Evolutionary conservation across 495 filamentous ascomycete genomes (phyloP), one percentile per base, ranked within the genome.

Genomic region (Hypoxylon crocopeplum): DNA sequence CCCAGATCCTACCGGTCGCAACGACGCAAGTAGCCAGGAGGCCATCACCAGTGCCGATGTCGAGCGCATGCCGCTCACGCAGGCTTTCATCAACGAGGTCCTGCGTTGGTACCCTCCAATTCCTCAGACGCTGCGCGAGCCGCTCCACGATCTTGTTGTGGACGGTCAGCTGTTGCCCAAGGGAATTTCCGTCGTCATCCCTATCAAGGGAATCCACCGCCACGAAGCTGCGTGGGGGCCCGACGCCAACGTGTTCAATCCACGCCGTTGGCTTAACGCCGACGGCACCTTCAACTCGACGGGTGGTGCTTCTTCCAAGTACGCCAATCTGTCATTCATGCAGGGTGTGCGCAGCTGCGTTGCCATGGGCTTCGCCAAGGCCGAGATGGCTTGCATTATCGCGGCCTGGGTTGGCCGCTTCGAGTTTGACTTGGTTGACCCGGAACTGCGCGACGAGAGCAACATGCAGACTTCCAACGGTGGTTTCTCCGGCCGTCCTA

Each of bases 331-430:
- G 34, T 78, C 79, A 0, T 80, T 80, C 41, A 50, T 77, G 15
- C 73, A 75, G 27, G 78, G 78, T 0, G 59, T 75, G 5, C 69
- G 77, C 48, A 77, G 71, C 29, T 81, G 78, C 50, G 77, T 82
- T 53, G 78, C 77, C 30, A 74, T 74, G 70, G 79, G 79, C 2
- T 93, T 93, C 73, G 84, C 88, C 1, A 85, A 82, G 65, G 69
- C 81, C 0, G 89, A 92, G 75, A 84, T 90, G 59, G 86, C 83
- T 20, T 85, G 79, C 59, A 61, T 91, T 53, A 47, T 93, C 45
- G 88, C 88, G 36, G 82, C 77, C 2, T 69, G 82, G 56, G 80
- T 88, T 32, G 88, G 86, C n/a, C 76, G 72, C 41, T 89, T 81
- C 50, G 74, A 86, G 55, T 76, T 86, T 49, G 75, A 80, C 62